Evolutionary conservation across 2,329 filamentous ascomycete genomes (phyloP), one percentile per base, ranked within the genome.

Genomic region (Fusarium stilboides): DNA sequence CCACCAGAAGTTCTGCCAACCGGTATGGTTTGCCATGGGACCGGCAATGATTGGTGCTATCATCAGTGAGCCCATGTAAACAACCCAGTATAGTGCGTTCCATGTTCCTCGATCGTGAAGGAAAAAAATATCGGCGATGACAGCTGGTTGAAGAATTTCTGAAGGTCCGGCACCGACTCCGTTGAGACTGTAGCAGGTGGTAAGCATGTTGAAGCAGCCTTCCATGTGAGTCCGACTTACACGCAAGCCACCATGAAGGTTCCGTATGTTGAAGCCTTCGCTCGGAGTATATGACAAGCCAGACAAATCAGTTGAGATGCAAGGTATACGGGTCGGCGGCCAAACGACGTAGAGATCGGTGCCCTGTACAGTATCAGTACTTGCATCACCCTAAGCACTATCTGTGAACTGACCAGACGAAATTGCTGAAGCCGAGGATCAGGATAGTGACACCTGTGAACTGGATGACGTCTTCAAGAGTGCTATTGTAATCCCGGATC

Each of bases 81-180:
- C 20, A 12, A 69, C 66, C 66, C 65, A 69, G 13, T 69, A 69
- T 36, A 69, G 17, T 5, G 66, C 59, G 22, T 69, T 69, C 66
- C 66, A 69, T 31, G 54, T 69, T 19, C 66, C 65, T 6, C 66
- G 55, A 13, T 69, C 66, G 42, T 69, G 65, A 4, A 69, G 66
- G 44, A 69, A 69, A 40, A 62, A 69, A 14, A 69, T 69, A 8
- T 69, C 66, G n/a, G 65, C 65, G 10, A 69, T 69, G 52, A 69
- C 42, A 31, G 50, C 55, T 6, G 66, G 66, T 47, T 69, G 66
- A 5, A 69, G 39, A 3, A 52, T 69, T 14, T 69, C 66, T 3
- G 50, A 50, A 8, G 65, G 66, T 1, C 66, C 65, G 7, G 66
- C 60, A 1, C 66, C 66, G 1, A 69, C 57, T 15, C 66, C 66